phyloP scores from a whole-genome alignment of 2,329 filamentous ascomycete species.

The Calycina herbarum region DNA sequence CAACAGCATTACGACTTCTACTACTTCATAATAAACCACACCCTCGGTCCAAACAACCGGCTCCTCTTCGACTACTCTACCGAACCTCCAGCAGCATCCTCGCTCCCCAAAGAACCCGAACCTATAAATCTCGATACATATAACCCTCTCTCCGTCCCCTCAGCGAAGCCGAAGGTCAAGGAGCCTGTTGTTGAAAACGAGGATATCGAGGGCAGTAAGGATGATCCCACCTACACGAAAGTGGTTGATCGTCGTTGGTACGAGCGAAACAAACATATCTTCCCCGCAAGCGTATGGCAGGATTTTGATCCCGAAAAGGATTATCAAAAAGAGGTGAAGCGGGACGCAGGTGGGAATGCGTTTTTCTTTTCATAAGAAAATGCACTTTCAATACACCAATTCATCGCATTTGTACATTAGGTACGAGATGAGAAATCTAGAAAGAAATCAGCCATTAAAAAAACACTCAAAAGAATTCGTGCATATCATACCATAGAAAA shows the following conservation, averaged over 20 bases:
- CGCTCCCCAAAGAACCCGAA: constrained; percentile 14
- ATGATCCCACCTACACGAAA: constrained; percentile 82
- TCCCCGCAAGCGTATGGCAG: constrained; percentile 92
- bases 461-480: constrained; percentile 9
- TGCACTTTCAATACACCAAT: background rate
- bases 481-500: background rate
- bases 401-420: background rate
- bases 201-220: constrained; percentile 70
- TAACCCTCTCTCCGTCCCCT: constrained; percentile 43
- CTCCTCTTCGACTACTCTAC: constrained; percentile 74
- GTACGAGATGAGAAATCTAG: background rate
- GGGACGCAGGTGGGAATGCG: constrained; percentile 85
- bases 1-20: constrained; percentile 93
- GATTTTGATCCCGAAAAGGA: constrained; percentile 91
- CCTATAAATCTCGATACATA: constrained; percentile 32
- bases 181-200: constrained; percentile 38
- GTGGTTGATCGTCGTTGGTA: constrained; percentile 97
- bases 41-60: constrained; percentile 67
- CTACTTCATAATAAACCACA: constrained; percentile 92
- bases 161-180: constrained; percentile 39
- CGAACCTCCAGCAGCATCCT: constrained; percentile 43
- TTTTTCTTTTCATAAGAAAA: constrained; percentile 74
- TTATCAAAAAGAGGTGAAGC: constrained; percentile 73
- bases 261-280: constrained; percentile 97
- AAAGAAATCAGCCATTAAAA: constrained; percentile 9